phyloP scores from a whole-genome alignment of 2,329 filamentous ascomycete genomes.

The Talaromyces amestolkiae region DNA sequence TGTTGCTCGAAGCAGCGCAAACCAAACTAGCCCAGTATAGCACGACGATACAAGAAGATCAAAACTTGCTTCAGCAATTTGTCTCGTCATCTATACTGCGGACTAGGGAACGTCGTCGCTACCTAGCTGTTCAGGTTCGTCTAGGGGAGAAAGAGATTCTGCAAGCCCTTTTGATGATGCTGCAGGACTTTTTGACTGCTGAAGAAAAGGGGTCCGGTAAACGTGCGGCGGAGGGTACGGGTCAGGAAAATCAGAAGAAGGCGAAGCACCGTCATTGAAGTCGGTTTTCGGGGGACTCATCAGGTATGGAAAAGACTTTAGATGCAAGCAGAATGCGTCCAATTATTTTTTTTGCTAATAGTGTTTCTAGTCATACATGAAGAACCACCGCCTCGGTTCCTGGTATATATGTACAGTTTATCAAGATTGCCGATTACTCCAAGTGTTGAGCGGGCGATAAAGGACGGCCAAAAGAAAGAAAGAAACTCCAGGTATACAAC shows the following conservation, averaged over 20 bases:
- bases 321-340: slow-evolving; percentile 6
- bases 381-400: slow-evolving; percentile 25
- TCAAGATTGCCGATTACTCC: slow-evolving; percentile 17
- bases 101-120: slow-evolving; percentile 33
- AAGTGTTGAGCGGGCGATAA: neutral
- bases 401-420: slow-evolving; percentile 40
- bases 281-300: too few relatives aligned
- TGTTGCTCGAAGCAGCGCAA: slow-evolving; percentile 37
- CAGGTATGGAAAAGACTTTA: neutral
- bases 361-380: slow-evolving; percentile 40
- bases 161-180: slow-evolving; percentile 49
- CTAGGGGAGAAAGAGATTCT: slow-evolving; percentile 70
- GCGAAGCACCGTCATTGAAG: slow-evolving; percentile 22
- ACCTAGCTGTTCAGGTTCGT: slow-evolving; percentile 66
- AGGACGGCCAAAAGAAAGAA: slow-evolving; percentile 5
- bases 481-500: slow-evolving; percentile 9
- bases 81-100: slow-evolving; percentile 36
- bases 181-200: slow-evolving; percentile 28
- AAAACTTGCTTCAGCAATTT: slow-evolving; percentile 38
- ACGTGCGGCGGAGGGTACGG: slow-evolving; percentile 31
- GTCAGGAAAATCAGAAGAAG: slow-evolving; percentile 29
- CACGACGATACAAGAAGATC: slow-evolving; percentile 55
- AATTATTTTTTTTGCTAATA: slow-evolving; percentile 28
- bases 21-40: slow-evolving; percentile 48
- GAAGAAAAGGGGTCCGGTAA: slow-evolving; percentile 18